phyloP scores from a whole-genome alignment of 768 basidiomycete species.

The Hortiboletus campestris region DNA sequence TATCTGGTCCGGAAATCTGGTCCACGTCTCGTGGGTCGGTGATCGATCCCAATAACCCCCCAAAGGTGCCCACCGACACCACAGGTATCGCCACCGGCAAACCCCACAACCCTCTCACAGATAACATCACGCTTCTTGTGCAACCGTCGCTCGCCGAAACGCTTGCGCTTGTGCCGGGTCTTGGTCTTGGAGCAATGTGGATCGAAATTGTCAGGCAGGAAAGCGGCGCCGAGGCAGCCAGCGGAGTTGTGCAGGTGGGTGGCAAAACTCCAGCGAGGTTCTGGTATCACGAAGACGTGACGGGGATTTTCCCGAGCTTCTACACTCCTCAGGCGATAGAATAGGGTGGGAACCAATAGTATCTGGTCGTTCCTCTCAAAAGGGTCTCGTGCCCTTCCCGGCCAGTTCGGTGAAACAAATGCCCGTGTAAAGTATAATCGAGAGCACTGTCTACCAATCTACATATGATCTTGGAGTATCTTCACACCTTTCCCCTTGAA shows the following conservation, averaged over 20 bases:
- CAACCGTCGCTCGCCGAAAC: conserved; percentile 42
- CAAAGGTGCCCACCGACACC: conserved; percentile 3
- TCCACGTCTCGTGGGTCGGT: conserved; percentile 38
- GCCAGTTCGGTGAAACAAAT: neutral
- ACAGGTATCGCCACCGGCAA: conserved; percentile 9
- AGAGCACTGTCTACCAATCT: conserved; percentile 1
- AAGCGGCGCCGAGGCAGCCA: conserved; percentile 1
- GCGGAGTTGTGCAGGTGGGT: conserved; percentile 7
- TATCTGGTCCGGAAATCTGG: conserved; percentile 36
- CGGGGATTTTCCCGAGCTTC: conserved; percentile 54
- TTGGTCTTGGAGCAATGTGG: conserved; percentile 66
- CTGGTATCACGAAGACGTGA: conserved; percentile 63
- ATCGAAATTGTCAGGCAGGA: conserved; percentile 57
- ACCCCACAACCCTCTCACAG: conserved; percentile 51
- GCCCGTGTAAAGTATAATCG: neutral
- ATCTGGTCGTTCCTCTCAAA: neutral
- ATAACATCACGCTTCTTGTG: conserved; percentile 60
- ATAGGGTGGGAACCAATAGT: neutral
- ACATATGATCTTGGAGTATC: conserved; percentile 1
- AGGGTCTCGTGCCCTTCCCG: neutral
- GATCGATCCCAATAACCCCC: conserved; percentile 22
- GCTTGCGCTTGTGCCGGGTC: conserved; percentile 42
- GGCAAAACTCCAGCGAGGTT: conserved; percentile 22
- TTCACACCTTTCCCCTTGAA: neutral
- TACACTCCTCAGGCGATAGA: conserved; percentile 31